Base-by-base conservation (phyloP, 495 filamentous ascomycete genomes). In the Annulohypoxylon maeteangense region DNA sequence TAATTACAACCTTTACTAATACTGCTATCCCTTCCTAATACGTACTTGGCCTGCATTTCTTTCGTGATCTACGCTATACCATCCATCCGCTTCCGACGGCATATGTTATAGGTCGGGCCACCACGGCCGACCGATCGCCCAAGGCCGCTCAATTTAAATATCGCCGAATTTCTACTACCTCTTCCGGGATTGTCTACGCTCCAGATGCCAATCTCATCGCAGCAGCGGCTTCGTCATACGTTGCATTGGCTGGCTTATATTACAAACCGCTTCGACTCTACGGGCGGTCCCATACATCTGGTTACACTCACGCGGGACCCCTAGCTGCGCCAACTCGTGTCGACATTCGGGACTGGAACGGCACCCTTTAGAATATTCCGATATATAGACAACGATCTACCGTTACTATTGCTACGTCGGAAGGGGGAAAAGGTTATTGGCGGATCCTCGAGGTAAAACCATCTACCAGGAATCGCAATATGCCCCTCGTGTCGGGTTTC, bases 241-340 rank as follows among this genome's bases (percentile, higher is more conserved):
- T 82, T 65, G 90, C 87, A 67, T 92, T 89, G 16, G 83, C 89
- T 45, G 90, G 76, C 63, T 40, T 77, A 75, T 32, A 77, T 62
- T 44, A 79, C 12, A 51, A 14, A 45, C 53, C 18, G 25, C 18
- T 40, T 38, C 34, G 54, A 38, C 20, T 53, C 34, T 22, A 14
- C 27, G 31, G 23, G 27, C 38, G 47, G 61, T 63, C 45, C 68
- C 67, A 61, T 59, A 53, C 61, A 12, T 47, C 40, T 71, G 59
- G 72, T 71, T 62, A 51, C 63, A 78, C 34, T 59, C 31, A 11
- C 63, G 63, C 12, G 75, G 60, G 40, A 78, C 59, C 29, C 55
- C 55, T 53, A 73, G 62, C 34, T 59, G 61, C 64, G 75, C 85
- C 62, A 79, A 84, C 68, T 86, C 66, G 66, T 85, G 83, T n/a